Evolutionary conservation across 2,329 filamentous ascomycete species (phyloP).

Genomic region (Massarina eburnea): DNA sequence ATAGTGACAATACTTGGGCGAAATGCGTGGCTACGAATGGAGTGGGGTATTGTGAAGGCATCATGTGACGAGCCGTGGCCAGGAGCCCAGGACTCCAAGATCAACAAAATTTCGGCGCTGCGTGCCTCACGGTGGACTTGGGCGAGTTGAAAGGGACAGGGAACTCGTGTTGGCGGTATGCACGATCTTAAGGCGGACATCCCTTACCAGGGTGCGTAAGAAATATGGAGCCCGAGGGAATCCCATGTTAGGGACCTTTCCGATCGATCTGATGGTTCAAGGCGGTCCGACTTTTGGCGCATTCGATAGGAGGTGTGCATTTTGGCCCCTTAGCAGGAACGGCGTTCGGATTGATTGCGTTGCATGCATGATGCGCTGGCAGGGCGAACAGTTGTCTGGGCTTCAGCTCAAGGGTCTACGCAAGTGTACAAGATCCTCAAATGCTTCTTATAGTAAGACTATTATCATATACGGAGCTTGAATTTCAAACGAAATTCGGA

Average conservation of each 20-base stretch:
- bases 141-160: slow-evolving; percentile 1
- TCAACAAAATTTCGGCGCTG: neutral
- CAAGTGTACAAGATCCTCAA: too few relatives aligned
- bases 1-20: slow-evolving; percentile 17
- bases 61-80: slow-evolving; percentile 11
- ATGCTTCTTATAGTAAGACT: too few relatives aligned
- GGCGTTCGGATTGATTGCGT: neutral
- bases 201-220: slow-evolving; percentile 4
- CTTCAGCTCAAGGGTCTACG: too few relatives aligned
- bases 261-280: too few relatives aligned
- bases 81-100: too few relatives aligned
- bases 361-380: slow-evolving; percentile 3
- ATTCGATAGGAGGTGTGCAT: neutral
- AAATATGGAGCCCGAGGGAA: slow-evolving; percentile 9
- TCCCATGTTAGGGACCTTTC: too few relatives aligned
- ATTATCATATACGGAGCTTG: too few relatives aligned
- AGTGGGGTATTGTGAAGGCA: slow-evolving; percentile 24
- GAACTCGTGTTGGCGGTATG: slow-evolving; percentile 6
- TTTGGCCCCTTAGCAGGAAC: neutral
- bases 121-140: neutral
- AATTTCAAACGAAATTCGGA: too few relatives aligned
- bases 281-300: too few relatives aligned
- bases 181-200: slow-evolving; percentile 4
- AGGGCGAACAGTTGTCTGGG: neutral
- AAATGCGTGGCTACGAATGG: slow-evolving; percentile 22